Evolutionary conservation across 768 basidiomycete genomes (phyloP), one percentile per base, ranked within the genome.

Genomic region (Termitomyces sp.): DNA sequence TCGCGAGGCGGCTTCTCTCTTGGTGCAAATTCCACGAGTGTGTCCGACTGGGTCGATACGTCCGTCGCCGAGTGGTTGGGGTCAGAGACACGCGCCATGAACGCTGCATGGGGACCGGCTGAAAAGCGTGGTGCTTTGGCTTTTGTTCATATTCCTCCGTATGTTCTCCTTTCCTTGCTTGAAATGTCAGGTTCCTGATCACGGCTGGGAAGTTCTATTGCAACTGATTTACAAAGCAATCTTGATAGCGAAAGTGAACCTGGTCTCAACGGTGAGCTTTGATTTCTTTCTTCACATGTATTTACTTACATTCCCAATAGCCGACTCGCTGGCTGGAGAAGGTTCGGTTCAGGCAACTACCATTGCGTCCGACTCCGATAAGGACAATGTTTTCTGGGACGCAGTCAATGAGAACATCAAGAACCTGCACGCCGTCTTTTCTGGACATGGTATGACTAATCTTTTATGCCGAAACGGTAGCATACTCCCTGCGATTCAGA

Each of bases 121-220:
- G 77, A 80, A 17, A 71, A 67, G 1, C 73, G 87, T 49, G 84
- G 81, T 46, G 83, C 86, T 3, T 66, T 91, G 6, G 89, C 83
- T 0, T 91, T 90, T 66, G 87, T 90, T 38, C 89, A 91, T 67
- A 90, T 91, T 57, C 89, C 88, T 32, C 87, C 87, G 86, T 87
- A 66, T 37, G 85, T 73, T 36, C 49, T 25, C 57, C 60, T 36
- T 10, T 38, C 25, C 6, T 15, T 32, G 45, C 9, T 43, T 20
- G 34, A 3, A 32, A 25, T 29, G 7, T 36, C 31, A 25, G 25
- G 14, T 32, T 31, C 10, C 14, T 40, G 9, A 20, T 42, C 15
- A 15, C 10, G 20, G 17, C 40, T 9, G 10, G 38, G 9, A 43
- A 38, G 31, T 56, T 20, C 64, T 58, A 40, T 52, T 8, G 74